Conservation (phyloP, 805 yeast species). For the Zygoascus flipseniorum region DNA sequence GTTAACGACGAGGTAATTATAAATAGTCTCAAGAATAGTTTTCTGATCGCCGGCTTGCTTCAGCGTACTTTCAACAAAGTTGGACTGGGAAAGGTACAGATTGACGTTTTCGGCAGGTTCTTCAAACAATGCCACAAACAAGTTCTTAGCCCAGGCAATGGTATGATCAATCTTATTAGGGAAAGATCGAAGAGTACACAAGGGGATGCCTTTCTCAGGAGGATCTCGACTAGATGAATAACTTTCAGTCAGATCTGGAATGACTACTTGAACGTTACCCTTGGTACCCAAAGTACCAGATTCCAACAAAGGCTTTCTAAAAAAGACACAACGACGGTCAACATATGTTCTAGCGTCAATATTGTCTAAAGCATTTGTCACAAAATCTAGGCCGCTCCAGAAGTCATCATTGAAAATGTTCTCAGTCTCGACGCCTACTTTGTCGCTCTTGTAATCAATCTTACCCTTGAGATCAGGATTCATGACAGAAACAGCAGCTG, state of each 20-base stretch:
- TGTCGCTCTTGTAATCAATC: conserved; percentile 69
- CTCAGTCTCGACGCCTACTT: conserved; percentile 92
- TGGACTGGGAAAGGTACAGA: conserved; percentile 80
- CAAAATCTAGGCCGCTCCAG: conserved; percentile 80
- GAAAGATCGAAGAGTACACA: conserved; percentile 94
- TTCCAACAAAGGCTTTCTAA: conserved; percentile 82
- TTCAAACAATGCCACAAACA: conserved; percentile 84
- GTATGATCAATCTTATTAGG: conserved; percentile 98
- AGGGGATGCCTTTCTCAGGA: conserved; percentile 94
- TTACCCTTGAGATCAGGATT: conserved; percentile 76
- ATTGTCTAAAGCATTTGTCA: conserved; percentile 94
- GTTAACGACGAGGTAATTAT: conserved; percentile 56
- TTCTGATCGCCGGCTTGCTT: conserved; percentile 90
- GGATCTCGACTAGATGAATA: conserved; percentile 97
- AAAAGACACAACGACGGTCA: conserved; percentile 93
- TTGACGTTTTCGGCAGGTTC: conserved; percentile 94
- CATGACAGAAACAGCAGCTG: conserved; percentile 73
- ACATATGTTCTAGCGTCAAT: conserved; percentile 97
- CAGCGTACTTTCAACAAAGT: conserved; percentile 82
- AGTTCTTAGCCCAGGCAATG: conserved; percentile 96
- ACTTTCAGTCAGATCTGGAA: conserved; percentile 90
- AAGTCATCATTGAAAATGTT: conserved; percentile 73
- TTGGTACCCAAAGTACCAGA: conserved; percentile 97
- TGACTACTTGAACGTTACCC: conserved; percentile 94
- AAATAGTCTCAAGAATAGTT: conserved; percentile 72